Conservation (phyloP, 192 early-diverging fungal species). For the Backusella sp. region DNA sequence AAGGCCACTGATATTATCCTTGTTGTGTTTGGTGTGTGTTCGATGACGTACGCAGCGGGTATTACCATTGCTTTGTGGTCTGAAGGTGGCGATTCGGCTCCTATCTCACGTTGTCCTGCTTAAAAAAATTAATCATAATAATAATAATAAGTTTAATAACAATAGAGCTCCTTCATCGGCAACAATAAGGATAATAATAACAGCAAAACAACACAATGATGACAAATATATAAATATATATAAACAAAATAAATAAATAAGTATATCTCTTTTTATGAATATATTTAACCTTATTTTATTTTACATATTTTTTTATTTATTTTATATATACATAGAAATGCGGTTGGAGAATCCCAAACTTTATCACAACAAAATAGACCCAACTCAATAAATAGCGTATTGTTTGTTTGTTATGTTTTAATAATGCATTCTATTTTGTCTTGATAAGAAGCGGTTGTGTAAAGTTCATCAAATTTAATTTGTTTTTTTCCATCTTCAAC, state of each 20-base stretch:
- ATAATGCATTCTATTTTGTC: background rate
- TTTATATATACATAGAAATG: background rate
- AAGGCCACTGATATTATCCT: constrained; percentile 59
- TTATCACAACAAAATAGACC: background rate
- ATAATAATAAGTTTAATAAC: background rate
- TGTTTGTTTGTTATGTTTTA: background rate
- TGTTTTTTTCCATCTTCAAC: constrained; percentile 62
- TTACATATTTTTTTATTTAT: background rate
- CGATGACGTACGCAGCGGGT: constrained; percentile 75
- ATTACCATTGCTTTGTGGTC: constrained; percentile 63
- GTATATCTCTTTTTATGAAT: background rate
- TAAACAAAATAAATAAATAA: background rate
- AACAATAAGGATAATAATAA: background rate
- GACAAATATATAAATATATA: background rate
- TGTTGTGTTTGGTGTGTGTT: constrained; percentile 64
- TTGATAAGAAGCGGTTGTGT: constrained; percentile 53
- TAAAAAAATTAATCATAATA: background rate
- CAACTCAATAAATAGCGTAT: background rate
- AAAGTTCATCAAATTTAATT: constrained; percentile 86
- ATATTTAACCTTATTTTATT: background rate
- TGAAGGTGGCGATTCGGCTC: constrained; percentile 13
- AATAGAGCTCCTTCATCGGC: background rate
- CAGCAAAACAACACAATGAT: no score
- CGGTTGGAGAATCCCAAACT: background rate
- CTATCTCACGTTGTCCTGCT: constrained; percentile 25